These are phyloP conservation scores for Dendrobium officinale DNA, from an alignment of 106 monocot genomes.

Conservation along the genomic window DNA sequence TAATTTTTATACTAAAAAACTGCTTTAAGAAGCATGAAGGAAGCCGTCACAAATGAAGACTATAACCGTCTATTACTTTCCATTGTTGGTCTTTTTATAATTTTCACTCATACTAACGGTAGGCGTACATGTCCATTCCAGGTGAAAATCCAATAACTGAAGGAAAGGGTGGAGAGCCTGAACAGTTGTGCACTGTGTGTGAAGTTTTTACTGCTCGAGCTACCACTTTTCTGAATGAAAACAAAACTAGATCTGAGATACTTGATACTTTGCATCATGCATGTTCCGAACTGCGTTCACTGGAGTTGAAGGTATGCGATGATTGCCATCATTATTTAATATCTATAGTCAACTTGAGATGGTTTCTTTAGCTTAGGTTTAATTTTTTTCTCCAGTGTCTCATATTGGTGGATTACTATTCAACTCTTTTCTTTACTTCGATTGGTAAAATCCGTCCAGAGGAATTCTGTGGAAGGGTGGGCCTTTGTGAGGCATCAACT, in stretches of 20 bases:
- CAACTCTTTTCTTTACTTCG: slow-evolving; percentile 43
- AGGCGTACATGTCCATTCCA: not conserved
- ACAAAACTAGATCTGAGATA: slow-evolving; percentile 50
- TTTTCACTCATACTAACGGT: not conserved
- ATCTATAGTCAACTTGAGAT: not conserved
- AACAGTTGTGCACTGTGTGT: slow-evolving; percentile 46
- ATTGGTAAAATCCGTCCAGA: slow-evolving; percentile 42
- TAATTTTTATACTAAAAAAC: too few relatives aligned
- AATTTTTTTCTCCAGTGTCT: slow-evolving; percentile 38
- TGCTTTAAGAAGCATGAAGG: too few relatives aligned
- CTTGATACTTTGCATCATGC: slow-evolving; percentile 41
- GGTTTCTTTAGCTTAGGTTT: not conserved
- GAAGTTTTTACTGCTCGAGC: slow-evolving; percentile 47
- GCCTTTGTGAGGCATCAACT: slow-evolving; percentile 34
- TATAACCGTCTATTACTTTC: not conserved
- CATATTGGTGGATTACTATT: slow-evolving; percentile 64
- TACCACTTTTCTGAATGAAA: slow-evolving; percentile 30
- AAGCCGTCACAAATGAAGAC: too few relatives aligned
- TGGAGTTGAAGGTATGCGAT: slow-evolving; percentile 35
- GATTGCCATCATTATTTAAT: not conserved
- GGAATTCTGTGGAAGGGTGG: slow-evolving; percentile 48
- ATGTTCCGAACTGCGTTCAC: slow-evolving; percentile 37
- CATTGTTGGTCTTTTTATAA: not conserved
- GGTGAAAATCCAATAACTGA: not conserved
- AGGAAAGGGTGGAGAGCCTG: slow-evolving; percentile 4